Base-by-base conservation (phyloP, 2,329 filamentous ascomycete species). In the Zasmidium angulare region DNA sequence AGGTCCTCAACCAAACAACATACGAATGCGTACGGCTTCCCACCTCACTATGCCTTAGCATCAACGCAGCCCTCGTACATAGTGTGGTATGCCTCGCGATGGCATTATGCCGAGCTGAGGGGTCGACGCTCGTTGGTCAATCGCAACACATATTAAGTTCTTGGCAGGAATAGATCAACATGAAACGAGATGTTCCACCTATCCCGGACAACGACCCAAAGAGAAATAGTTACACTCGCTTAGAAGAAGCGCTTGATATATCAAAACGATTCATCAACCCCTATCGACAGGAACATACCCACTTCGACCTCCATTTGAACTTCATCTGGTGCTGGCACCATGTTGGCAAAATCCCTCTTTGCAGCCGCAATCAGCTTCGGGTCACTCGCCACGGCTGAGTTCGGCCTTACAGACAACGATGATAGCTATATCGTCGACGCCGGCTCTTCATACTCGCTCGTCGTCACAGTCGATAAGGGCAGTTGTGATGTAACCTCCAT, bases 401-500 rank as follows among this genome's bases (percentile, higher is more conserved):
- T 63, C 40, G 57, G 61, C n/a, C 43, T 60, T 17, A 60, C 55
- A 2, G 58, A 63, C 29, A 50, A 57, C 11, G 49, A 43, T 23
- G 52, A 51, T 29, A 58, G 48, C 46, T 63, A 58, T 43, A n/a
- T 63, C 19, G 52, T 63, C 48, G 36, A 63, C 29, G 53, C 61
- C 10, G 61, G 58, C 17, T 58, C 55, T 2, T 48, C 52, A 6
- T 51, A 55, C 29, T 23, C 58, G 23, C 46, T 63, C 1, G 23
- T 60, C 23, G 50, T 52, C 2, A 63, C 58, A 2, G 53, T 63
- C 50, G 50, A 59, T 31, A 60, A 63, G 40, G 53, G 58, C 4
- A 59, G 53, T 52, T 63, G 61, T 52, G 61, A 63, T 54, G 46
- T 63, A 19, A 54, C 58, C 12, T 60, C 58, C 1, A 50, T 63